Conservation (phyloP, 306 rosid genomes). For the Cicer arietinum region DNA sequence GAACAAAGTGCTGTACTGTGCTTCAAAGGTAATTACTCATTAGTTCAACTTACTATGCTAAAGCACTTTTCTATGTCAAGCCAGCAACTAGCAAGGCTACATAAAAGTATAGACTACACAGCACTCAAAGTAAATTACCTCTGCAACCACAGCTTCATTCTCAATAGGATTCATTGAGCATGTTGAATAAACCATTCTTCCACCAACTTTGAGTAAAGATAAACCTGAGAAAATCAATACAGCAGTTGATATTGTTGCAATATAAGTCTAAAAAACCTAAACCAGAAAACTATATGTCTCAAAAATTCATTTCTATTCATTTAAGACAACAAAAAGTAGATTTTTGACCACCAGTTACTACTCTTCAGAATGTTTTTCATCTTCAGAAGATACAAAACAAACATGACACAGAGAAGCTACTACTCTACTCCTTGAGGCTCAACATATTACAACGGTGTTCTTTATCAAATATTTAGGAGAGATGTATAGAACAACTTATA, state of each 20-base stretch:
- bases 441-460: neutral
- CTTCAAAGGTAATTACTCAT: conserved; percentile 17
- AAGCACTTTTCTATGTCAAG: conserved; percentile 18
- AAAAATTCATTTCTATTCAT: conserved; percentile 21
- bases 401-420: conserved; percentile 30
- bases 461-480: conserved; percentile 9
- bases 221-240: conserved; percentile 64
- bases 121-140: conserved; percentile 59
- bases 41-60: conserved; percentile 20
- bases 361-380: neutral
- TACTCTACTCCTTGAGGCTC: conserved; percentile 1
- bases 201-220: conserved; percentile 89
- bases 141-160: conserved; percentile 97
- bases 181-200: conserved; percentile 96
- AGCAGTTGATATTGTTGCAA: conserved; percentile 36
- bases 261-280: conserved; percentile 19
- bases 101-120: conserved; percentile 4
- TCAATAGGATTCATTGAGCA: conserved; percentile 99
- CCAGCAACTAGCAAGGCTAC: conserved; percentile 8
- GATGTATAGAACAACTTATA: conserved; percentile 8
- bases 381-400: conserved; percentile 20
- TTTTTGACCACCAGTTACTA: conserved; percentile 23
- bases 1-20: no score
- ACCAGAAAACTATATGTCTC: neutral
- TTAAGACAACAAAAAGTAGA: conserved; percentile 29